Evolutionary conservation across 768 basidiomycete species (phyloP), one percentile per base, ranked within the genome.

Genomic region (Panaeolus cyanescens): DNA sequence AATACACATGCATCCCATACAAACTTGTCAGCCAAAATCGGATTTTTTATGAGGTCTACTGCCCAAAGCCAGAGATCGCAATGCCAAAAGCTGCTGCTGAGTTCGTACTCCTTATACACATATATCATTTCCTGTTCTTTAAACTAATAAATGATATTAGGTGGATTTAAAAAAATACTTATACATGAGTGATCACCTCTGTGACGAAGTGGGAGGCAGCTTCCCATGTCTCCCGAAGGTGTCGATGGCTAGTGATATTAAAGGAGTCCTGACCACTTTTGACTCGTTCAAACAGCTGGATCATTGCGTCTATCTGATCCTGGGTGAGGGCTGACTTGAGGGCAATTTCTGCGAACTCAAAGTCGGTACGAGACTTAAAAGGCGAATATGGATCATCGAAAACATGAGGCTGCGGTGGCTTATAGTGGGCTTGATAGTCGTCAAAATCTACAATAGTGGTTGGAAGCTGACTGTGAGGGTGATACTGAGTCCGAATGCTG

Each of bases 1-100:
- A 65, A 59, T 13, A 45, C 58, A 32, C 70, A 50, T 12, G 67
- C 67, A 66, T 70, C 66, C 66, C 67, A 70, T 8, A 32, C 42
- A 39, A 68, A 62, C 0, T 34, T 32, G 6, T 62, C 32, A 1
- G 53, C 45, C 15, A 70, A 33, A 0, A 20, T 3, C 4, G 59
- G 59, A 59, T 65, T 56, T 15, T 55, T 17, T 4, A 70, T 25
- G 8, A 67, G 36, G 15, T 64, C 61, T 4, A 61, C 15, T 4
- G 36, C 56, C 69, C 69, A 70, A 12, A 67, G 64, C 62, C 63
- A 64, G 0, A 63, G 39, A 4, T 50, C 9, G 3, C 62, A 55
- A 39, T 42, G 20, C 55, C 57, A 65, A n/a, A 20, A 70, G 40
- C 31, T 58, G 22, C 22, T 30, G 7, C 30, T 30, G 28, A 55